Evolutionary conservation across 768 basidiomycete species (phyloP), one percentile per base, ranked within the genome.

Genomic region (Strobilomyces echinocephalus): DNA sequence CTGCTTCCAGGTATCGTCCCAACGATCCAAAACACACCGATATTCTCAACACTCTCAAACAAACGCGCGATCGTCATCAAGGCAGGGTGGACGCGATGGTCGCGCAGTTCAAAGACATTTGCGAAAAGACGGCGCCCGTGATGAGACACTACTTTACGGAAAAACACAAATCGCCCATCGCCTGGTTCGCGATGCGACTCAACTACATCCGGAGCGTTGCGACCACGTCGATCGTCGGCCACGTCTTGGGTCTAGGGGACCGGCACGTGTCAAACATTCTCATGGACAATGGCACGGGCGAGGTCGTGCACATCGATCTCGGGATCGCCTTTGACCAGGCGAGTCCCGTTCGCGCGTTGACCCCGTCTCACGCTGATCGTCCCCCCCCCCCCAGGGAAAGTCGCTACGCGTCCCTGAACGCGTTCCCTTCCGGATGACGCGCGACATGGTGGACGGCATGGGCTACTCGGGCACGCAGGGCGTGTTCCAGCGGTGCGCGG

Each of bases 241-340:
- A 95, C 62, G 75, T 97, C 40, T 73, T 98, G 18, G 95, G 95
- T 8, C 76, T 99, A 1, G 95, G 95, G 0, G 95, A 99, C 67
- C 81, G 95, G 12, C 95, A 99, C 66, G 79, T 80, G 7, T 87
- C 88, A 40, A 99, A 99, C 69, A 95, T 99, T 61, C 76, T 99
- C 42, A 74, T 98, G 42, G 94, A 98, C 68, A 81, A 82, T 45
- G 68, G 68, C 26, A 84, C 81, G 9, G 95, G 95, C 15, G 92
- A 98, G 64, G 77, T 95, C 42, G 84, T 98, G 8, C 94, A 97
- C 67, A 99, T 99, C 49, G 95, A 99, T 69, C 76, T 98, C 1
- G 95, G 95, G 1, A 93, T 98, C 54, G 93, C 94, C 0, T 98
- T 99, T 69, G 97, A 97, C 55, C 91, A 92, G 74, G 92, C 91